A percentile compares a stretch with the other conserved stretches of the same genome.
phyloP scores from a whole-genome alignment of 1,284 basidiomycete genomes.

The Fistulina hepatica region DNA sequence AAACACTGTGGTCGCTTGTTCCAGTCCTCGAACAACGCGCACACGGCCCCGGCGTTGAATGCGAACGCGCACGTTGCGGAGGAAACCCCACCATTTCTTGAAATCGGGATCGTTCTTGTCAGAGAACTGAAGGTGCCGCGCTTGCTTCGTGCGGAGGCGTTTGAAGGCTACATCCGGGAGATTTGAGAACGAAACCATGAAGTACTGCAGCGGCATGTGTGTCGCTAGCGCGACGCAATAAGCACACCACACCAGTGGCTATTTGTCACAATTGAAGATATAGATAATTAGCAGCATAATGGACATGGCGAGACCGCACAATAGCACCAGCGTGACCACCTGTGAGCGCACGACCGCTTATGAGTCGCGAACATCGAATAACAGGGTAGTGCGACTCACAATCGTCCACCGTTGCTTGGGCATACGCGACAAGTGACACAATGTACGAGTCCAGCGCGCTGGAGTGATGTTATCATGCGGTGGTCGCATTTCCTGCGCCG shows the following conservation, averaged over 20 bases:
- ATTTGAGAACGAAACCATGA: slow-evolving; percentile 28
- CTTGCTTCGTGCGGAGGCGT: no score
- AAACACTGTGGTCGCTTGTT: no score
- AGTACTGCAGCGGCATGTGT: slow-evolving; percentile 29
- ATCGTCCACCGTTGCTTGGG: slow-evolving; percentile 75
- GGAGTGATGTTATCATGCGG: slow-evolving; percentile 36
- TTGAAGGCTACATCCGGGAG: no score
- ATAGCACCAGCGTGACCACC: slow-evolving; percentile 62
- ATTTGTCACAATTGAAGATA: slow-evolving; percentile 92
- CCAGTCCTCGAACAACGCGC: no score
- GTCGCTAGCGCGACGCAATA: slow-evolving; percentile 70
- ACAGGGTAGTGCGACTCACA: slow-evolving; percentile 33
- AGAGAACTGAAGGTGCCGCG: no score
- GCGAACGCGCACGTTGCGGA: no score
- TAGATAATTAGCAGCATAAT: slow-evolving; percentile 80
- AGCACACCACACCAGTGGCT: slow-evolving; percentile 85
- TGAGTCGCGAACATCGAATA: slow-evolving; percentile 11
- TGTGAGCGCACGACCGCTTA: no score
- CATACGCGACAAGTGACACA: slow-evolving; percentile 67
- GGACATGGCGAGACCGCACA: slow-evolving; percentile 65
- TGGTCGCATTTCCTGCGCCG: slow-evolving; percentile 30
- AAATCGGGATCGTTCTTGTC: no score
- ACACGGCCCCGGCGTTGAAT: no score
- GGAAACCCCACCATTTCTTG: no score
- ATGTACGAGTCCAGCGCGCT: slow-evolving; percentile 40